Evolutionary conservation across 495 filamentous ascomycete genomes (phyloP).

Genomic region (Tetracladium marchalianum): DNA sequence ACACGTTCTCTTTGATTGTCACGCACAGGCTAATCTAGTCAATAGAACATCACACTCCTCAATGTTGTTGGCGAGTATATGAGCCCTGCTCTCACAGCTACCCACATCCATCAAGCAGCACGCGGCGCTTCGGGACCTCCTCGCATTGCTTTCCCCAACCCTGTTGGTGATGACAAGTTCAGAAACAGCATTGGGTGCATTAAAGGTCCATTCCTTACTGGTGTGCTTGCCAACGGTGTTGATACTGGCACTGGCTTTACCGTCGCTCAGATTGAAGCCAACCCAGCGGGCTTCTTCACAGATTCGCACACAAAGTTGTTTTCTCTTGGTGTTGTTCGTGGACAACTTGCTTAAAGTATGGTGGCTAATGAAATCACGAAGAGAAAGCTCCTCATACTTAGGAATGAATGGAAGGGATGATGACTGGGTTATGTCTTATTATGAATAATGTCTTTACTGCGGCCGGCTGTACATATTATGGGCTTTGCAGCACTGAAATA

Average conservation of each 20-base stretch:
- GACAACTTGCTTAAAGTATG: conserved; percentile 5
- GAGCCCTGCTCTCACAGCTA: conserved; percentile 27
- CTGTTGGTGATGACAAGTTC: conserved; percentile 17
- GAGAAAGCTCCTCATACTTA: too few species aligned
- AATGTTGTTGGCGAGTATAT: conserved; percentile 27
- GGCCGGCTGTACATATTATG: too few species aligned
- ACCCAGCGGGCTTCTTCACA: conserved; percentile 10
- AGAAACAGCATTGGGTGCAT: conserved; percentile 28
- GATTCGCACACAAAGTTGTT: conserved; percentile 7
- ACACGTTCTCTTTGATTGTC: neutral
- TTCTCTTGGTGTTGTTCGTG: conserved; percentile 9
- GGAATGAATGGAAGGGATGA: too few species aligned
- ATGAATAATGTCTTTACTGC: too few species aligned
- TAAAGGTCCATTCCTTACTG: conserved; percentile 31
- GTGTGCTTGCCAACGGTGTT: conserved; percentile 20
- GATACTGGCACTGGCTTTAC: conserved; percentile 9
- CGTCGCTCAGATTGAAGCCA: conserved; percentile 10
- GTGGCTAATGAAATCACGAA: too few species aligned
- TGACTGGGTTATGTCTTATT: too few species aligned
- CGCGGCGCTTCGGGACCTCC: conserved; percentile 21
- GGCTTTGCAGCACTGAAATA: too few species aligned
- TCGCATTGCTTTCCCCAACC: conserved; percentile 34
- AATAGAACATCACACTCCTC: conserved; percentile 24
- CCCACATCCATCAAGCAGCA: conserved; percentile 32
- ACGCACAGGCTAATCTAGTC: too few species aligned